Percentiles rank a stretch among this genome's conserved stretches.
Evolutionary conservation across 208 protist species (phyloP).

Genomic region (Paratrypanosoma confusum): DNA sequence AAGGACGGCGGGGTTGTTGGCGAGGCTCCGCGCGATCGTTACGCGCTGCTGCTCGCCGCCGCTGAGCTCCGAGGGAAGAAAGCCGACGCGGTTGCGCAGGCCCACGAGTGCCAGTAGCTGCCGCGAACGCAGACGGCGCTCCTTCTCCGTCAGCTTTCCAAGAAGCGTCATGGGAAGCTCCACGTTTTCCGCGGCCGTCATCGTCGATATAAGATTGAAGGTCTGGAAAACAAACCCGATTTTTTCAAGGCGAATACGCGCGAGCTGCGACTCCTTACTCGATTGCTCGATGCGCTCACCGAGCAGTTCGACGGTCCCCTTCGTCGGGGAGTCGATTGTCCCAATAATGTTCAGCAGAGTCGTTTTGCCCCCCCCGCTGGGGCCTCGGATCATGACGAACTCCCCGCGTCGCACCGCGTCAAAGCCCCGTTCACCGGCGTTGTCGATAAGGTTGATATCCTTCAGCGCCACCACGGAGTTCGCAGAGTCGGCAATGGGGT

Average conservation of each 20-base stretch:
- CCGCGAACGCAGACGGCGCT: conserved; percentile 74
- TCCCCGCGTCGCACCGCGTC: conserved; percentile 82
- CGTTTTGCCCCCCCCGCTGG: conserved; percentile 95
- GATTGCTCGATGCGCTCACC: conserved; percentile 45
- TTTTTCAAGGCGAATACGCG: conserved; percentile 85
- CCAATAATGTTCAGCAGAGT: conserved; percentile 93
- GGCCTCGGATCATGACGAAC: conserved; percentile 95
- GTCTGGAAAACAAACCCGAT: conserved; percentile 98
- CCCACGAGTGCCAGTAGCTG: conserved; percentile 90
- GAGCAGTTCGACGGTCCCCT: conserved; percentile 81
- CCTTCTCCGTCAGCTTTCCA: conserved; percentile 64
- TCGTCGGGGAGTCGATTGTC: conserved; percentile 80
- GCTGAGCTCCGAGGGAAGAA: conserved; percentile 94
- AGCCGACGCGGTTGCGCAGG: conserved; percentile 90
- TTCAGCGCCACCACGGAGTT: conserved; percentile 45
- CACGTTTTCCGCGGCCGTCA: conserved; percentile 96
- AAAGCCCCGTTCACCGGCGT: conserved; percentile 20
- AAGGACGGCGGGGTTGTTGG: conserved; percentile 92
- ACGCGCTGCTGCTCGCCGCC: conserved; percentile 97
- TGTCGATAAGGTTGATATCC: conserved; percentile 49
- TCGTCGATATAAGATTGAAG: conserved; percentile 95
- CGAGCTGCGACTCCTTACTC: conserved; percentile 66
- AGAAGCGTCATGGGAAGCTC: conserved; percentile 95
- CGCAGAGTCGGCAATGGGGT: conserved; percentile 41
- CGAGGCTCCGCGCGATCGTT: conserved; percentile 83